Evolutionary conservation across 345 rosid species (phyloP).

Genomic region (Ceriops zippeliana): DNA sequence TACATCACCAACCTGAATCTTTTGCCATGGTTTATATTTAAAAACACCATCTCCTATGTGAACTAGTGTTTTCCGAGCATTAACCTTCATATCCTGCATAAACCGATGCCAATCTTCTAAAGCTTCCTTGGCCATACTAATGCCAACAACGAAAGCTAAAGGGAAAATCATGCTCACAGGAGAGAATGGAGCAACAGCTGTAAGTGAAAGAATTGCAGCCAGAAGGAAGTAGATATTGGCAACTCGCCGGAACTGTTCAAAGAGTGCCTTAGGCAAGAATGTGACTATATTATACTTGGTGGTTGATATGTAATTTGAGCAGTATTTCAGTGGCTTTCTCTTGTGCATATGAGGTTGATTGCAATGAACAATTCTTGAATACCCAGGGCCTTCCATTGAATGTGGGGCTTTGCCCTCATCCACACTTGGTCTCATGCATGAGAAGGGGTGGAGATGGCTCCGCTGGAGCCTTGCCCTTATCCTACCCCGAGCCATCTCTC

Average conservation of each 20-base stretch:
- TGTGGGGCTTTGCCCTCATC: background rate
- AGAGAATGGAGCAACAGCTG: conserved; percentile 13
- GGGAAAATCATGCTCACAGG: conserved; percentile 15
- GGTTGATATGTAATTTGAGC: conserved; percentile 16
- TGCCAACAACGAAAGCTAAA: conserved; percentile 16
- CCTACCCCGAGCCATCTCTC: conserved; percentile 1
- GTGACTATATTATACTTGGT: conserved; percentile 16
- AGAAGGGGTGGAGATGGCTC: conserved; percentile 12
- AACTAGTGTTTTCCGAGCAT: conserved; percentile 8
- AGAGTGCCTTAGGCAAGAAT: conserved; percentile 23
- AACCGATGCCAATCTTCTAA: conserved; percentile 22
- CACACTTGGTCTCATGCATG: background rate
- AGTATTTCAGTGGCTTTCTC: background rate
- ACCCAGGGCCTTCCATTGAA: conserved; percentile 2
- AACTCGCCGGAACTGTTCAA: conserved; percentile 26
- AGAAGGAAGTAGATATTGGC: conserved; percentile 25
- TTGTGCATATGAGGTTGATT: background rate
- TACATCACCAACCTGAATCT: conserved; percentile 19
- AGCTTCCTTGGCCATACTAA: conserved; percentile 19
- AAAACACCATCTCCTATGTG: conserved; percentile 14
- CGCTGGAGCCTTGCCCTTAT: conserved; percentile 11
- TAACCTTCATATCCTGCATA: conserved; percentile 15
- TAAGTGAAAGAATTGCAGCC: conserved; percentile 15
- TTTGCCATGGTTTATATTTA: conserved; percentile 9
- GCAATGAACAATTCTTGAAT: conserved; percentile 14